Conservation (phyloP, 495 filamentous ascomycete genomes). For the Oidiodendron maius region DNA sequence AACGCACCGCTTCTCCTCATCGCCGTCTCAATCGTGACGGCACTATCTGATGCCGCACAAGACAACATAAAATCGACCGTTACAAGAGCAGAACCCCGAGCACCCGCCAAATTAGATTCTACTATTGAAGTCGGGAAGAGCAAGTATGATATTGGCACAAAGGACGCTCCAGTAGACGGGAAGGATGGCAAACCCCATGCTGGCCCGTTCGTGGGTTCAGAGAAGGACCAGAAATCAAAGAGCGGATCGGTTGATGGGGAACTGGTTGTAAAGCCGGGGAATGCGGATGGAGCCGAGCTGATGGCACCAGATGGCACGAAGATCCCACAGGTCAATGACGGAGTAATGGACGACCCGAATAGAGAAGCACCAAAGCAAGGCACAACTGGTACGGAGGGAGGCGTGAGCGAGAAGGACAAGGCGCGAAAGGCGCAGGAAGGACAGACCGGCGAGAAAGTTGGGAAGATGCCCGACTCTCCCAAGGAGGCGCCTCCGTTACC, state of each 20-base stretch:
- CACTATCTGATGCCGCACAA: slow-evolving; percentile 19
- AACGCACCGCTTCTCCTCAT: slow-evolving; percentile 39
- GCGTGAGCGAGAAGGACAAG: slow-evolving; percentile 78
- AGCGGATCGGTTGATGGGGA: slow-evolving; percentile 23
- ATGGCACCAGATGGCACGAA: slow-evolving; percentile 54
- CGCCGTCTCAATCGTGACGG: slow-evolving; percentile 31
- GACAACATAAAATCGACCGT: slow-evolving; percentile 13
- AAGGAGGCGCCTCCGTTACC: slow-evolving; percentile 81
- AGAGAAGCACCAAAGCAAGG: slow-evolving; percentile 70
- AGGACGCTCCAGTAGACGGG: slow-evolving; percentile 89
- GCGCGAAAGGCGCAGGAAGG: slow-evolving; percentile 55
- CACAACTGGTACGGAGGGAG: slow-evolving; percentile 80
- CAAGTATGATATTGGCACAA: slow-evolving; percentile 51
- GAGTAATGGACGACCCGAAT: slow-evolving; percentile 86
- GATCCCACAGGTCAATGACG: slow-evolving; percentile 74
- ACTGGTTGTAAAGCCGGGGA: slow-evolving; percentile 26
- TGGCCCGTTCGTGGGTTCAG: slow-evolving; percentile 78
- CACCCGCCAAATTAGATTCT: slow-evolving; percentile 23
- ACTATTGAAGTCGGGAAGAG: slow-evolving; percentile 23
- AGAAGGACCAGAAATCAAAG: slow-evolving; percentile 41
- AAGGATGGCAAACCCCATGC: slow-evolving; percentile 93
- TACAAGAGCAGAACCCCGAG: slow-evolving; percentile 28
- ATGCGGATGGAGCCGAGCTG: slow-evolving; percentile 40
- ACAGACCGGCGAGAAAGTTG: slow-evolving; percentile 51
- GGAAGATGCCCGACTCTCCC: slow-evolving; percentile 73